Evolutionary conservation across 2,329 filamentous ascomycete species (phyloP).

Genomic region (Colletotrichum sidae): DNA sequence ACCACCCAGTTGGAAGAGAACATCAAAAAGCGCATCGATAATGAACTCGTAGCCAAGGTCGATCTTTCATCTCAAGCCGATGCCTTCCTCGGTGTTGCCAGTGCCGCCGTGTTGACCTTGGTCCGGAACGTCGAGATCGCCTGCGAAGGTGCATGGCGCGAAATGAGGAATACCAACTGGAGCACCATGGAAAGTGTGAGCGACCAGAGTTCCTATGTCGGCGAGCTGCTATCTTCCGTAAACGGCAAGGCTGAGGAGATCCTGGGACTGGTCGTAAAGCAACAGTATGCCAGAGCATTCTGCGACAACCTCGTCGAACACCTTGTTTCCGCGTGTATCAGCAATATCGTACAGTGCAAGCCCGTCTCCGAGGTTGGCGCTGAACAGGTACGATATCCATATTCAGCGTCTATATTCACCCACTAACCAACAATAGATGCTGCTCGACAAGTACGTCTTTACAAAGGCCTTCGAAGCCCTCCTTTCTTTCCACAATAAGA

Average conservation of each 20-base stretch:
- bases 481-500: constrained; percentile 70
- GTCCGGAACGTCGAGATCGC: constrained; percentile 86
- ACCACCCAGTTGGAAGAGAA: constrained; percentile 94
- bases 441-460: constrained; percentile 92
- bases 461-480: constrained; percentile 83
- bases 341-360: constrained; percentile 87
- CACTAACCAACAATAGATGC: constrained; percentile 72
- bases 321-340: constrained; percentile 81
- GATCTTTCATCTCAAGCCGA: constrained; percentile 95
- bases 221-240: constrained; percentile 80
- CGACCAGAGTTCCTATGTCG: constrained; percentile 93
- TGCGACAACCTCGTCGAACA: constrained; percentile 96
- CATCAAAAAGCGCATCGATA: constrained; percentile 90
- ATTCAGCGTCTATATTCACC: not conserved
- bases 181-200: constrained; percentile 91
- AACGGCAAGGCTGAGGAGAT: constrained; percentile 81
- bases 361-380: constrained; percentile 95
- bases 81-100: constrained; percentile 94
- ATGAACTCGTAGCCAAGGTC: constrained; percentile 78
- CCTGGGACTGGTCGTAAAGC: constrained; percentile 82
- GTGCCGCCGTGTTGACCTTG: constrained; percentile 84
- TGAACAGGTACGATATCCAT: constrained; percentile 73
- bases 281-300: constrained; percentile 93
- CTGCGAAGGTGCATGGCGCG: constrained; percentile 89
- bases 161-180: constrained; percentile 98